Conservation (phyloP, 495 filamentous ascomycete genomes). For the Pyrenula massariospora region DNA sequence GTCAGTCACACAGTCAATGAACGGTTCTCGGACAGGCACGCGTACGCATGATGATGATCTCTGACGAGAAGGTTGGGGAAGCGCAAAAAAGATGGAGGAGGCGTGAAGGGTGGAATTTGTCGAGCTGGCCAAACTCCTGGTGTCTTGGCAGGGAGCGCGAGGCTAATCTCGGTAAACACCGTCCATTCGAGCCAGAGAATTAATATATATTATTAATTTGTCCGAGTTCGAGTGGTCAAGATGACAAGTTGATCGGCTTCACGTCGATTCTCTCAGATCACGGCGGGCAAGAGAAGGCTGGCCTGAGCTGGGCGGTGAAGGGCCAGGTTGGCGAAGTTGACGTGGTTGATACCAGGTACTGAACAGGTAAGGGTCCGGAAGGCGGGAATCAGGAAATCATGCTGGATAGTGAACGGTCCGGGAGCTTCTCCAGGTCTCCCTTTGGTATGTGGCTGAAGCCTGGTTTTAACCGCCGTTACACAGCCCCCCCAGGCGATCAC, state of each 20-base stretch:
- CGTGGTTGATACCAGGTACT: too few relatives aligned
- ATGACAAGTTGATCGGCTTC: too few relatives aligned
- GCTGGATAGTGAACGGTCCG: too few relatives aligned
- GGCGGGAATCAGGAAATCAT: not conserved
- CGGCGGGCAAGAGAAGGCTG: not conserved
- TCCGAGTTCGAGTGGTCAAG: too few relatives aligned
- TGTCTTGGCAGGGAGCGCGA: not conserved
- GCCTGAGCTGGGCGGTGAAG: not conserved
- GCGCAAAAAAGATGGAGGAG: not conserved
- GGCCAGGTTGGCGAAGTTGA: not conserved
- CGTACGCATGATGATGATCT: not conserved
- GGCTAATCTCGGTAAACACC: not conserved
- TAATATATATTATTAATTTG: too few relatives aligned
- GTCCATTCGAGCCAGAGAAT: not conserved
- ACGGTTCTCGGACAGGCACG: too few relatives aligned
- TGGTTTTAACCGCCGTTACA: not conserved
- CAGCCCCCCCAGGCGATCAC: not conserved
- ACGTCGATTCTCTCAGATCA: too few relatives aligned
- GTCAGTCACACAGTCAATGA: too few relatives aligned
- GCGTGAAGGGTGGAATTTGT: not conserved
- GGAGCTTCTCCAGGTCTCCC: not conserved
- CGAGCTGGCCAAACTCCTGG: not conserved
- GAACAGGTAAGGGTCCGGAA: too few relatives aligned
- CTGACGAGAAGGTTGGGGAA: not conserved
- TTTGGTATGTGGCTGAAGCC: not conserved